Evolutionary conservation across 2,329 filamentous ascomycete genomes (phyloP), one percentile per base, ranked within the genome.

Genomic region (Colletotrichum orbiculare): DNA sequence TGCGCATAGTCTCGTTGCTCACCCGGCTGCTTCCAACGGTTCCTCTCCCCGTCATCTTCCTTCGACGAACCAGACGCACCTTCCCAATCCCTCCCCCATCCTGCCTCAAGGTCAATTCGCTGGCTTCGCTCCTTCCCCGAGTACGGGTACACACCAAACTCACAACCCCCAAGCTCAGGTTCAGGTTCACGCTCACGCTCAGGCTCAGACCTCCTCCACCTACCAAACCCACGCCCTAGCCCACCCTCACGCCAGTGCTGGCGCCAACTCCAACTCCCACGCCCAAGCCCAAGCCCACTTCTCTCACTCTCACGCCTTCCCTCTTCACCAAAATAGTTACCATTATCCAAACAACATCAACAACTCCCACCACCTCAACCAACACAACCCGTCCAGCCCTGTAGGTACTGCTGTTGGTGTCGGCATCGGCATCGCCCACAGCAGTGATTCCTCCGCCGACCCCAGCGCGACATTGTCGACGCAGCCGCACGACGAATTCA

Each of bases 291-390:
- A 45, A 54, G 68, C 68, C 69, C 69, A 72, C 57, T 67, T 70
- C 69, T 70, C 70, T 70, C 69, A 87, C 74, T 89, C 94, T 63
- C 74, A 96, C 94, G 39, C 93, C 94, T 1, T 89, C 91, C 2
- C 82, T 97, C 34, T 15, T 41, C 49, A 54, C 55, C 56, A 55
- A 55, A 56, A 55, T 58, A 47, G 52, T 54, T 52, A 47, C 45
- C 55, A 58, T 25, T 58, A 49, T 46, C 37, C 35, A 52, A 55
- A 52, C 62, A 65, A 62, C 58, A 65, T 56, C 62, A 60, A 10
- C 55, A 54, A 15, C 25, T 8, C 10, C 11, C 17, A 42, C 17
- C 47, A 72, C 52, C 69, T 69, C 56, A 70, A 72, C 52, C 69
- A 68, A 49, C 69, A 69, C 48, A 71, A 56, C 34, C 59, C 41